Base-by-base conservation (phyloP, 257 asterid genomes). In the Eustoma russellianum region DNA sequence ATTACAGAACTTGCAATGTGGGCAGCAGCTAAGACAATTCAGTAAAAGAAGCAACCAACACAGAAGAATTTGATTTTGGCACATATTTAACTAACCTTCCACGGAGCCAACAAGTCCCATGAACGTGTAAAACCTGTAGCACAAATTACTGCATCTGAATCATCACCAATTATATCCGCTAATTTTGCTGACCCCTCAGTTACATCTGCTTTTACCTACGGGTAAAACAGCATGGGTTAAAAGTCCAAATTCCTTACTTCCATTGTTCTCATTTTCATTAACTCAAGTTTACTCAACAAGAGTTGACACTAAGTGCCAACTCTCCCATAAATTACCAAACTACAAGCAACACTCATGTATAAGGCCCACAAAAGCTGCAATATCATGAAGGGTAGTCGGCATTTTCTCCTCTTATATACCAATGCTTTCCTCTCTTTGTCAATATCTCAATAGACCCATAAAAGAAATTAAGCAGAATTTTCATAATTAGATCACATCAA, bases 191-290 rank as follows among this genome's bases (percentile, higher is more conserved):
- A 66, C 68, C 93, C 95, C 67, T 87, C 95, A 0, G 97, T 91
- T 43, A 91, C 98, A 66, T 91, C 98, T 55, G 97, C 87, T 74
- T 84, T 80, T 65, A 87, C 93, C 97, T 91, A 76, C 59, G 61
- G 62, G 59, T 16, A 49, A 41, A 53, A 17, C 18, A 8, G 10
- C 28, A 6, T 7, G 33, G 19, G 11, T 46, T 24, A 46, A 24
- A 63, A 18, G 48, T 7, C 10, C 13, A 24, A 45, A 34, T 40
- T 5, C 38, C 48, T 18, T 3, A n/a, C 5, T 24, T 40, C 58
- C 30, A 1, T 11, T 38, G 6, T 11, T 5, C 11, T 7, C 43
- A 38, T 38, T 2, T 38, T 38, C 43, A 2, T 38, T 38, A 10
- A 38, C 4, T 38, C 12, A 11, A 7, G 9, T 38, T 38, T 38